Evolutionary conservation across 106 monocot genomes (phyloP).

Genomic region (Alisma plantagoaquatica): DNA sequence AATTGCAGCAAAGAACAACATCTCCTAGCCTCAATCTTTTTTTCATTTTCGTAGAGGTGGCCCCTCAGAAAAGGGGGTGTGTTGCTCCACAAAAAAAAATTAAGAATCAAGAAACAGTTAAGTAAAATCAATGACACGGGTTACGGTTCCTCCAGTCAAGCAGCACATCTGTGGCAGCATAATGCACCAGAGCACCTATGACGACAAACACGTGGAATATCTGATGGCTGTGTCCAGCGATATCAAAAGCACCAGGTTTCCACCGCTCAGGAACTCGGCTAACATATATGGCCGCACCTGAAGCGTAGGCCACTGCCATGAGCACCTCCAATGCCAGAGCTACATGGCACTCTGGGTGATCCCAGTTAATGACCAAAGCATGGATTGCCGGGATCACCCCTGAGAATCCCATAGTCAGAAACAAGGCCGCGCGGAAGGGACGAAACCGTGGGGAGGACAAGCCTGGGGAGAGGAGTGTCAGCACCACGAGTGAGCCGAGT

Average conservation of each 20-base stretch:
- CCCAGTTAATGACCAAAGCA: constrained; percentile 51
- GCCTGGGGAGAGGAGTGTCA: constrained; percentile 46
- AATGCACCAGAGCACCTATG: constrained; percentile 68
- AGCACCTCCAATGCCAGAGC: constrained; percentile 53
- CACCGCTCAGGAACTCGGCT: constrained; percentile 73
- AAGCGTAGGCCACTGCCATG: constrained; percentile 57
- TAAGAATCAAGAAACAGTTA: too few relatives aligned
- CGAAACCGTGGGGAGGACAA: constrained; percentile 61
- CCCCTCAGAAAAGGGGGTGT: too few relatives aligned
- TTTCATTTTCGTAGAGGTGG: too few relatives aligned
- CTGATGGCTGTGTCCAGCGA: constrained; percentile 89
- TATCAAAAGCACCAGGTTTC: constrained; percentile 71
- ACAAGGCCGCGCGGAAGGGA: constrained; percentile 57
- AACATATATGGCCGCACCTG: constrained; percentile 56
- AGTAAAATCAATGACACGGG: constrained; percentile 7
- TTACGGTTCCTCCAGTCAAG: constrained; percentile 45
- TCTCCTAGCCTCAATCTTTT: too few relatives aligned
- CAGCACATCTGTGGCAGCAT: constrained; percentile 40
- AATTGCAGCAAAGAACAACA: too few relatives aligned
- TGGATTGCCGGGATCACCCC: constrained; percentile 70
- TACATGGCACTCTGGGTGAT: constrained; percentile 35
- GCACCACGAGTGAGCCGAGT: constrained; percentile 34
- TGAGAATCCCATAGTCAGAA: constrained; percentile 83
- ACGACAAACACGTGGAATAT: constrained; percentile 89
- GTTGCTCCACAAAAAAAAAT: too few relatives aligned